phyloP scores from a whole-genome alignment of 2,329 filamentous ascomycete genomes.

The Knoxdaviesia proteae region DNA sequence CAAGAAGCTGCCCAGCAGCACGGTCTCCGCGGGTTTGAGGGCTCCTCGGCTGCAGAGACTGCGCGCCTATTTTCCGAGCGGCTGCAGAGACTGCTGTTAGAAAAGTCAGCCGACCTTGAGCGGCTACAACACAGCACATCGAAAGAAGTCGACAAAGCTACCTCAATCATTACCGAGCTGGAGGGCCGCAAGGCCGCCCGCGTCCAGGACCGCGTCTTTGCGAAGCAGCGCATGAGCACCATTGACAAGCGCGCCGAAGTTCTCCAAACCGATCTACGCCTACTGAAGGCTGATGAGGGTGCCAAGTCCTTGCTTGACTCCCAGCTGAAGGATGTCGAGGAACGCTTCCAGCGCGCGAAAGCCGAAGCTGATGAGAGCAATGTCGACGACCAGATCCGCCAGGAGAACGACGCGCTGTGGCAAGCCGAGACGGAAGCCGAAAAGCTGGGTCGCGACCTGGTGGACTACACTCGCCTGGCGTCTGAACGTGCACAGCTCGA shows the following conservation, averaged over 20 bases:
- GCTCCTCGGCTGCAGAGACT: conserved; percentile 45
- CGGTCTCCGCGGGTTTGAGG: conserved; percentile 67
- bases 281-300: conserved; percentile 73
- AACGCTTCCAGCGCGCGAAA: conserved; percentile 38
- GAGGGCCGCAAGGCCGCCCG: conserved; percentile 53
- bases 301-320: conserved; percentile 57
- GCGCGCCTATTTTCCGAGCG: conserved; percentile 62
- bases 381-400: conserved; percentile 51
- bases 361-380: conserved; percentile 40
- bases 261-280: conserved; percentile 47
- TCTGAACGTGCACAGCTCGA: conserved; percentile 71
- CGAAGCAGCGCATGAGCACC: conserved; percentile 48
- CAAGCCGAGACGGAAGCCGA: conserved; percentile 52
- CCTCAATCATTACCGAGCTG: conserved; percentile 48
- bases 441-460: conserved; percentile 56
- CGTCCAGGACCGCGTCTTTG: conserved; percentile 52
- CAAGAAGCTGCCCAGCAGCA: conserved; percentile 58
- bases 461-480: conserved; percentile 62
- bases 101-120: conserved; percentile 64
- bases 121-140: conserved; percentile 52
- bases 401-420: conserved; percentile 43
- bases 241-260: conserved; percentile 51
- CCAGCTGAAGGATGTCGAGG: conserved; percentile 47
- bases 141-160: conserved; percentile 54
- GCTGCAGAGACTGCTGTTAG: conserved; percentile 51